phyloP scores from a whole-genome alignment of 2,329 filamentous ascomycete genomes.

The Ceratocystis harringtonii region DNA sequence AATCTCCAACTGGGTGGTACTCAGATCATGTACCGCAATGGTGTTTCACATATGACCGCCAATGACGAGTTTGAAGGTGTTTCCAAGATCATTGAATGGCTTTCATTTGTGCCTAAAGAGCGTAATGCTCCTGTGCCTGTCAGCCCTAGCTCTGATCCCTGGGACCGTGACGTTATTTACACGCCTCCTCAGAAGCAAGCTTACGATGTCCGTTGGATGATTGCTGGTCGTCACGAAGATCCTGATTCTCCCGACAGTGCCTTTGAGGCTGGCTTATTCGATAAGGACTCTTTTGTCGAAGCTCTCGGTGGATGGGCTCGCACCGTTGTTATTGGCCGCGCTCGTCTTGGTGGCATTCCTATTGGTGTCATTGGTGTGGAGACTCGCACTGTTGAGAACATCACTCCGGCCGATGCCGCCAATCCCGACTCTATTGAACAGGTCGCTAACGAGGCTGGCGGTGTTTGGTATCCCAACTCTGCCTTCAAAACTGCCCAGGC shows the following conservation, averaged over 20 bases:
- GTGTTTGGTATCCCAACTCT: conserved; percentile 99
- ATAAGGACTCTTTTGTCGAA: conserved; percentile 93
- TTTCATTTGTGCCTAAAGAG: conserved; percentile 93
- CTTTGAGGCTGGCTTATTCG: conserved; percentile 84
- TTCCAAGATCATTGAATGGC: conserved; percentile 94
- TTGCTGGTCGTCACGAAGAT: conserved; percentile 49
- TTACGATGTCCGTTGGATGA: conserved; percentile 90
- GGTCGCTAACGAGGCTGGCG: conserved; percentile 84
- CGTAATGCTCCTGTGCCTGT: conserved; percentile 89
- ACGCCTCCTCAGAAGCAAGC: conserved; percentile 67
- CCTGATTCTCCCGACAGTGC: conserved; percentile 48
- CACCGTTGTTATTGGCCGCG: conserved; percentile 91
- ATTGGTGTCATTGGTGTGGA: conserved; percentile 98
- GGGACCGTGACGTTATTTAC: conserved; percentile 86
- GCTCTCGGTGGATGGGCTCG: conserved; percentile 92
- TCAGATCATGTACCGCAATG: conserved; percentile 99
- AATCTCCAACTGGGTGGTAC: conserved; percentile 98
- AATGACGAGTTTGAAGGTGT: conserved; percentile 96
- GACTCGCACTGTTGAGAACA: conserved; percentile 89
- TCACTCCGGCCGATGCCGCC: conserved; percentile 88
- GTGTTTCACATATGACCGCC: conserved; percentile 97
- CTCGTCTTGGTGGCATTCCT: conserved; percentile 89
- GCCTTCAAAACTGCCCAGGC: conserved; percentile 99
- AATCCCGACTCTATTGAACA: conserved; percentile 98
- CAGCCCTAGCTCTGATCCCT: conserved; percentile 66